Evolutionary conservation across 352 stramenopile genomes (phyloP), one percentile per base, ranked within the genome.

Genomic region (Globisporangium recalcitrans): DNA sequence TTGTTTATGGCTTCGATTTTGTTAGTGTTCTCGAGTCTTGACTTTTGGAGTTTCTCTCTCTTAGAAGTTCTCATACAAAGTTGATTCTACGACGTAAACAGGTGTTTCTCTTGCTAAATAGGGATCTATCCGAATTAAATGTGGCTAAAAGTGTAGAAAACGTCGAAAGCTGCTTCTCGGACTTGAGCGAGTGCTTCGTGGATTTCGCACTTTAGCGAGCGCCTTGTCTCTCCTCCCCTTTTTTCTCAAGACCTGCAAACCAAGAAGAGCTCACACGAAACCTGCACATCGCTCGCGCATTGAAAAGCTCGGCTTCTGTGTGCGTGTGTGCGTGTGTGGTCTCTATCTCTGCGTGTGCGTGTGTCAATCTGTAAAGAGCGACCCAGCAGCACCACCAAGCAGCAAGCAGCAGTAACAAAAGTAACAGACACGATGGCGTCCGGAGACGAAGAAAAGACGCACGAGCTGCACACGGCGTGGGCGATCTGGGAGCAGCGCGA

Each of bases 401-500:
- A 44, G 7, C 32, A 38, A 38, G 29, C 27, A 24, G 19, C 57
- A 31, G 4, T 24, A 52, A 14, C 21, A 36, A 2, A 8, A 34
- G 22, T 3, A 52, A 2, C 26, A 56, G 47, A 61, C 14, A 69
- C 51, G 36, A 86, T 82, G 73, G 74, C 74, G 49, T 76, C 69
- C 1, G 70, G 63, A 29, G 73, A 83, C 62, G 75, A 73, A 47
- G 77, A 85, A 58, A 85, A 83, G 65, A 58, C 62, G 53, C 84
- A 97, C 66, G 69, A 75, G 63, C 77, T 97, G 31, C 79, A 97
- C 62, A 85, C 82, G 52, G 79, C 78, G 52, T 97, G 88, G 88
- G 77, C 77, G 34, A 82, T 97, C 66, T 96, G 82, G 82, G 88
- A 97, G 72, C 84, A 90, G 66, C 78, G 82, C 44, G 87, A 95